Percentiles rank a stretch among this genome's conserved stretches.
These are phyloP conservation scores for Populus hybrid DNA, from an alignment of 441 rosid genomes.

Conservation along the genomic window DNA sequence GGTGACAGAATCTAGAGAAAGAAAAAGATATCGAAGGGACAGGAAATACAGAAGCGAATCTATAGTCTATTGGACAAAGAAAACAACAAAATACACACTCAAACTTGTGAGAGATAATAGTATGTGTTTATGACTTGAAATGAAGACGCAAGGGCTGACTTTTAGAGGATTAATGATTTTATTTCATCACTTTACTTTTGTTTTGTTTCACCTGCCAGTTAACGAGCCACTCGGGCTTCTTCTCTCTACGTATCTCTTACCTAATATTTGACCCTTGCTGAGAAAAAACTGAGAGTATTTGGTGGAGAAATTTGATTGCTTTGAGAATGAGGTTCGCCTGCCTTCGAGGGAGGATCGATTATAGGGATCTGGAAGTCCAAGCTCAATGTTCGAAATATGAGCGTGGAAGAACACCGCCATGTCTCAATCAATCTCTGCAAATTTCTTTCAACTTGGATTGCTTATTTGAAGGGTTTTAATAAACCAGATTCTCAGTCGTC, in stretches of 20 bases:
- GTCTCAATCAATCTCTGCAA: background rate
- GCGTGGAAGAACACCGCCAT: background rate
- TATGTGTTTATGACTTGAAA: slow-evolving; percentile 5
- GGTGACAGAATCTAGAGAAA: slow-evolving; percentile 31
- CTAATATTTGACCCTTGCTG: background rate
- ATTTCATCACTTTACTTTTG: slow-evolving; percentile 1
- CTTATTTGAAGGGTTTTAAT: no score
- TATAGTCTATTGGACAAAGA: slow-evolving; percentile 20
- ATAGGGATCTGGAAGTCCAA: no score
- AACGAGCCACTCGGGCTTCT: background rate
- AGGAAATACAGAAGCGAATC: slow-evolving; percentile 27
- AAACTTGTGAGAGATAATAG: background rate
- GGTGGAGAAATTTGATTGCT: no score
- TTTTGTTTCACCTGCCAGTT: background rate
- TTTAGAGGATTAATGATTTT: slow-evolving; percentile 3
- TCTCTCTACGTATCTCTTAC: background rate
- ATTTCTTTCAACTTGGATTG: no score
- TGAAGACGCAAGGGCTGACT: slow-evolving; percentile 40
- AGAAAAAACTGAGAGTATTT: no score
- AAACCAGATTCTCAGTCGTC: no score
- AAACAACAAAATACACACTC: background rate
- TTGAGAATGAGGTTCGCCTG: no score
- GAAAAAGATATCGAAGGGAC: slow-evolving; percentile 22
- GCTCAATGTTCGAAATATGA: no score
- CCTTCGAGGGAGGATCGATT: no score